Evolutionary conservation across 495 filamentous ascomycete species (phyloP), one percentile per base, ranked within the genome.

Genomic region (Amniculicola lignicola): DNA sequence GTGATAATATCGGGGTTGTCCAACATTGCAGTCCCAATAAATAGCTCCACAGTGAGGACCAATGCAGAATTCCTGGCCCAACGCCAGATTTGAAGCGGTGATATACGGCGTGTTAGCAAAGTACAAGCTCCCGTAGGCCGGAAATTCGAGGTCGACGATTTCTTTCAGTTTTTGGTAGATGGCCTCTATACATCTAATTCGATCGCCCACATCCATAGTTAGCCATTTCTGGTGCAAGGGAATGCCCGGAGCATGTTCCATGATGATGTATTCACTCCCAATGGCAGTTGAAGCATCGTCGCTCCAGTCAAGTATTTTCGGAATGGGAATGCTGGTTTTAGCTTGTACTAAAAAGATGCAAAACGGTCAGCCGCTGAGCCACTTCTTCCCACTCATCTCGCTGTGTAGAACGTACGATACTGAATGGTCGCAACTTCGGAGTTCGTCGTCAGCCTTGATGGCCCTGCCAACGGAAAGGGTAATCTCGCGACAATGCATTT

Each of bases 391-490:
- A n/a, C n/a, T n/a, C 44, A 48, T 31, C 28, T 18, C 14, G 27
- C 7, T 33, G 25, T 27, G 28, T 18, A 48, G 25, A 48, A 41
- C 69, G 63, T 63, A 77, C 74, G 39, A 46, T 76, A 76, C 54
- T 50, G 62, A 39, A 76, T 76, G 10, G 74, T 77, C 25, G 75
- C 72, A 24, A 76, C 74, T 64, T 76, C 73, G 6, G 75, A 76
- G 42, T 21, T 16, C 9, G 15, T 48, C 1, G 71, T 68, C 22
- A 74, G 54, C 52, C 52, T 65, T 23, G 66, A 33, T 11, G 70
- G 71, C 16, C 72, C 71, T 19, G 66, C 67, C 51, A 69, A 60
- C 2, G 51, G 50, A 47, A 69, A 64, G 19, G 71, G 73, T 27
- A 77, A 52, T 45, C 65, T 67, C 9, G 73, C 74, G 3, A 75